These are phyloP conservation scores for Panicum miliaceum DNA, from an alignment of 176 grass and related monocot genomes.

Conservation along the genomic window DNA sequence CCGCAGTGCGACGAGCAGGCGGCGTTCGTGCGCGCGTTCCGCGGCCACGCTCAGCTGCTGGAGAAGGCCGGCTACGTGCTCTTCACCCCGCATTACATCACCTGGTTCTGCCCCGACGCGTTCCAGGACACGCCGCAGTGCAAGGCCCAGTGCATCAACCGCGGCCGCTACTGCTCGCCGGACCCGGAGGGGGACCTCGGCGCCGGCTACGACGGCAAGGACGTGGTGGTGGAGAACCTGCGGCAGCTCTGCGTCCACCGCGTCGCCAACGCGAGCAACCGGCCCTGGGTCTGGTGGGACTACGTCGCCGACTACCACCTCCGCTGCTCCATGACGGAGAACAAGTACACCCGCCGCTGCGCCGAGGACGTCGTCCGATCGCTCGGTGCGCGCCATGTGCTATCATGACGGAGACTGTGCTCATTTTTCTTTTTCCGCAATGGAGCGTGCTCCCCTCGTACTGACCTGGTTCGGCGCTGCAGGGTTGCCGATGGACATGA, in stretches of 20 bases:
- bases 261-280: conserved; percentile 48
- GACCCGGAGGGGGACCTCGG: conserved; percentile 83
- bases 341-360: conserved; percentile 62
- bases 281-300: conserved; percentile 92
- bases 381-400: conserved; percentile 42
- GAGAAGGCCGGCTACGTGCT: conserved; percentile 64
- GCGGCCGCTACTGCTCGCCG: conserved; percentile 75
- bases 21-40: conserved; percentile 69
- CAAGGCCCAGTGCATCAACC: conserved; percentile 85
- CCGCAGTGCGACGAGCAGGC: conserved; percentile 77
- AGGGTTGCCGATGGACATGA: conserved; percentile 67
- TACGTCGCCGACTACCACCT: conserved; percentile 81
- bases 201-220: conserved; percentile 66
- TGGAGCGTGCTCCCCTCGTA: background rate
- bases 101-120: conserved; percentile 77
- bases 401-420: too few relatives aligned
- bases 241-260: conserved; percentile 97
- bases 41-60: conserved; percentile 79
- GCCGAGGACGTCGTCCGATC: conserved; percentile 60
- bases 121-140: conserved; percentile 66
- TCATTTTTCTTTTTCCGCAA: too few relatives aligned
- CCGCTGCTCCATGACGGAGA: conserved; percentile 79
- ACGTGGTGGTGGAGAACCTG: conserved; percentile 84
- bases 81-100: conserved; percentile 95
- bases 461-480: background rate